Base-by-base conservation (phyloP, 2,329 filamentous ascomycete genomes). In the Aspergillus pseudoviridinutans region DNA sequence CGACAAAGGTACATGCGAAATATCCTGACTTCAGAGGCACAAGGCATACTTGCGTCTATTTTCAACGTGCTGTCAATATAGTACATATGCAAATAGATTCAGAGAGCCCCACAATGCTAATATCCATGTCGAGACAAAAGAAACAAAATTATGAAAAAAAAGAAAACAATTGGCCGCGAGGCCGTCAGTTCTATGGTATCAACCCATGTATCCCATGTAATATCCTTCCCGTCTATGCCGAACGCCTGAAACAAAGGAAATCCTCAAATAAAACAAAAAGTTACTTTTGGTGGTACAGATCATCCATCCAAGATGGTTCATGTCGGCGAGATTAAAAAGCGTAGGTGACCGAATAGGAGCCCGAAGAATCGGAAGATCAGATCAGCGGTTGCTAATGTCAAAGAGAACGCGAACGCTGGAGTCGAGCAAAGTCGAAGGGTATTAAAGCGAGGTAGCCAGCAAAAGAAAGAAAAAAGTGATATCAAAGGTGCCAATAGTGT, bases 111-210 rank as follows among this genome's bases (percentile, higher is more conserved):
- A 64, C 60, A 55, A 56, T 58, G 52, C 58, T 54, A 58, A 59
- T 57, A 61, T 51, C 53, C 47, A 61, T 35, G 57, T 50, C 56
- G 42, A 56, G 59, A 63, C 52, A 50, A 54, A 52, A 35, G 25
- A 58, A 57, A 55, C n/a, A 54, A 59, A 61, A 54, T 60, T 51
- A 54, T 59, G 4, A 55, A 61, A 61, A 61, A 58, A 52, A 62
- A 63, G 56, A 63, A 64, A 59, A 66, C 70, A 73, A 29, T 29
- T 29, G 28, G 28, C 73, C 71, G 70, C 63, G 73, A 70, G 71
- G 72, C 72, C 72, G 59, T 66, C 63, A 64, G 63, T 64, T 75
- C 72, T 75, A 75, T 74, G 72, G 72, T 75, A 74, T 74, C 71
- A 74, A 67, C 63, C 70, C 70, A 69, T 71, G 67, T 64, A 70